A percentile compares a stretch with the other conserved stretches of the same genome.
These are phyloP conservation scores for Mortierella sp. DNA, from an alignment of 371 early-diverging fungal genomes.

Conservation along the genomic window DNA sequence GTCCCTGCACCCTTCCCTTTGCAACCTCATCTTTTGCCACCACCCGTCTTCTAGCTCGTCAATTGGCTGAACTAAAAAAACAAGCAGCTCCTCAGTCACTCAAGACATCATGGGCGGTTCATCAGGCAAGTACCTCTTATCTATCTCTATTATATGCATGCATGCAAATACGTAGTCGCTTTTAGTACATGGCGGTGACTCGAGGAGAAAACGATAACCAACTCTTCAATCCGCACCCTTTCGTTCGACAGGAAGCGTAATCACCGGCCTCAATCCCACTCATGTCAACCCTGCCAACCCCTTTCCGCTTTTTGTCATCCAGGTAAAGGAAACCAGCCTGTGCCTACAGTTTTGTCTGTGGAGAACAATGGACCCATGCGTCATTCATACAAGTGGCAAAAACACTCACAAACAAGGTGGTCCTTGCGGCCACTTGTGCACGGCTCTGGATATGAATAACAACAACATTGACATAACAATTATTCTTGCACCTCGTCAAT, in stretches of 20 bases:
- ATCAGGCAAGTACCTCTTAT: neutral
- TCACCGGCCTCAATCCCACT: slow-evolving; percentile 76
- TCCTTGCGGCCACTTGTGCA: neutral
- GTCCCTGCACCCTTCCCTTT: neutral
- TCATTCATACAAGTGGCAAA: neutral
- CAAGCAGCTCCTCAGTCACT: neutral
- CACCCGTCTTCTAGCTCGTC: neutral
- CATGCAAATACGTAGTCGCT: neutral
- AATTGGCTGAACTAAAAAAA: neutral
- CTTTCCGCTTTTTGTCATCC: slow-evolving; percentile 77
- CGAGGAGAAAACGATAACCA: neutral
- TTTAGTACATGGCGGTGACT: neutral
- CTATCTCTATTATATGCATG: neutral
- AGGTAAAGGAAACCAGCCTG: slow-evolving; percentile 54
- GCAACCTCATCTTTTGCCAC: neutral
- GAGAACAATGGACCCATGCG: neutral
- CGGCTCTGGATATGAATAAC: neutral
- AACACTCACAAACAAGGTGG: neutral
- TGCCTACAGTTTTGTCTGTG: neutral
- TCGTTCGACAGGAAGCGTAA: slow-evolving; percentile 66
- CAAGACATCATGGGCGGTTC: neutral
- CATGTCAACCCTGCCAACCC: slow-evolving; percentile 66
- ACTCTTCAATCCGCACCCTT: neutral
- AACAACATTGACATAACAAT: neutral
- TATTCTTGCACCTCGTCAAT: neutral